These are phyloP conservation scores for Abrus pulchellus DNA, from an alignment of 306 rosid species.

Conservation along the genomic window DNA sequence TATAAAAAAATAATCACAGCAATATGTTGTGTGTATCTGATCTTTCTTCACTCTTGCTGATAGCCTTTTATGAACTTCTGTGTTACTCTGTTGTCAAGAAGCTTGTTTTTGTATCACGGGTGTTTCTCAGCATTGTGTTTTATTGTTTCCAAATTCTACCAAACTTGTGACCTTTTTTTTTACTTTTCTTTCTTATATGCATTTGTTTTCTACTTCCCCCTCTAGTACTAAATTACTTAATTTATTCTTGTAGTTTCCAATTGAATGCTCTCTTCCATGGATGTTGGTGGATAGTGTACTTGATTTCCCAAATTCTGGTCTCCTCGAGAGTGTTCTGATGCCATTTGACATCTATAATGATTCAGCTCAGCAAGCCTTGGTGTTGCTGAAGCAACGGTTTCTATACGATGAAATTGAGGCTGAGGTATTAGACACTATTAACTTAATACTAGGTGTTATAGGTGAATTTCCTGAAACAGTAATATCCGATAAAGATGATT, in stretches of 20 bases:
- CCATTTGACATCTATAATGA: constrained; percentile 96
- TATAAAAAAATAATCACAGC: neutral
- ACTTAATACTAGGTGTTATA: constrained; percentile 28
- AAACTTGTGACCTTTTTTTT: constrained; percentile 7
- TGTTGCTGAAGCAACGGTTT: constrained; percentile 89
- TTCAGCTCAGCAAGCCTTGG: constrained; percentile 96
- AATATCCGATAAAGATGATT: constrained; percentile 32
- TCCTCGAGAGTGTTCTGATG: constrained; percentile 89
- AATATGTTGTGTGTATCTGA: constrained; percentile 19
- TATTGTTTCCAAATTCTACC: constrained; percentile 7
- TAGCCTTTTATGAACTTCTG: constrained; percentile 26
- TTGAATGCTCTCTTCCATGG: constrained; percentile 99
- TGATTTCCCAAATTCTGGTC: constrained; percentile 89
- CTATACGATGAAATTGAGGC: constrained; percentile 99
- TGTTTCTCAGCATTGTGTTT: constrained; percentile 29
- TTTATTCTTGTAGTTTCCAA: constrained; percentile 76
- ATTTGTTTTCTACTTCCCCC: constrained; percentile 16
- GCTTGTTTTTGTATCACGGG: constrained; percentile 9
- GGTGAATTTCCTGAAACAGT: constrained; percentile 40
- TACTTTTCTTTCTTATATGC: neutral
- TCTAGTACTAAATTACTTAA: constrained; percentile 36
- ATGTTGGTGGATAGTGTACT: constrained; percentile 95
- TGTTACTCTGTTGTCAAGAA: neutral
- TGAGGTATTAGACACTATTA: constrained; percentile 67
- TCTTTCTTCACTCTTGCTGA: constrained; percentile 28